phyloP scores from a whole-genome alignment of 805 yeast species.

The Candida sonorensis region DNA sequence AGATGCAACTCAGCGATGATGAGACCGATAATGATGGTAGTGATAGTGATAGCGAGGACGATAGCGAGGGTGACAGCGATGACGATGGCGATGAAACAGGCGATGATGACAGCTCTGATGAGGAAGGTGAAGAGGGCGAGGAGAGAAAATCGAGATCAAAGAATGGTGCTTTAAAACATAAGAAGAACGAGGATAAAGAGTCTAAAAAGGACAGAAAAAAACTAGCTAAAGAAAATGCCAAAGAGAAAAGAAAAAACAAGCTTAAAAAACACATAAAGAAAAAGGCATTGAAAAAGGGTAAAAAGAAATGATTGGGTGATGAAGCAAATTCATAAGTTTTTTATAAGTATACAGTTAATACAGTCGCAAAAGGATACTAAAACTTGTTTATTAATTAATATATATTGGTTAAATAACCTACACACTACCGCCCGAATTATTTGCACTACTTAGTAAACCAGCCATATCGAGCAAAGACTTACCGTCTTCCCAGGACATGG shows the following conservation, averaged over 20 bases:
- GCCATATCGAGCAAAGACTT: constrained; percentile 84
- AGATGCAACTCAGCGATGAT: constrained; percentile 16
- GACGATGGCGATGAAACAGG: constrained; percentile 21
- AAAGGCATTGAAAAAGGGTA: constrained; percentile 54
- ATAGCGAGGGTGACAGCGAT: constrained; percentile 9
- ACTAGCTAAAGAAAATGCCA: constrained; percentile 67
- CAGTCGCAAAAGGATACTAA: too few relatives aligned
- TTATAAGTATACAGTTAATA: too few relatives aligned
- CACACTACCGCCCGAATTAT: constrained; percentile 42
- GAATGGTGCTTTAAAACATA: constrained; percentile 47
- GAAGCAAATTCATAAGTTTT: too few relatives aligned
- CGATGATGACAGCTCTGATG: constrained; percentile 1
- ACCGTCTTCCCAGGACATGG: constrained; percentile 67
- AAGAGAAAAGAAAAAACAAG: constrained; percentile 73
- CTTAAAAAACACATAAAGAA: constrained; percentile 81
- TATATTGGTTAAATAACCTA: constrained; percentile 15
- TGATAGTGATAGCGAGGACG: constrained; percentile 20
- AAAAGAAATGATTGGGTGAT: constrained; percentile 6
- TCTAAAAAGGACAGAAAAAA: constrained; percentile 68
- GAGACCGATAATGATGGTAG: constrained; percentile 12
- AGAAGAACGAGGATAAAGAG: constrained; percentile 74
- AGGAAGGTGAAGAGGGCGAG: constrained; percentile 7
- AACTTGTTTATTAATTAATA: too few relatives aligned
- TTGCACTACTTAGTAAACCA: constrained; percentile 43
- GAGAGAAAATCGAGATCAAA: constrained; percentile 15